Conservation (phyloP, 306 rosid species). For the cucumber (Cucumis sativus) region DNA sequence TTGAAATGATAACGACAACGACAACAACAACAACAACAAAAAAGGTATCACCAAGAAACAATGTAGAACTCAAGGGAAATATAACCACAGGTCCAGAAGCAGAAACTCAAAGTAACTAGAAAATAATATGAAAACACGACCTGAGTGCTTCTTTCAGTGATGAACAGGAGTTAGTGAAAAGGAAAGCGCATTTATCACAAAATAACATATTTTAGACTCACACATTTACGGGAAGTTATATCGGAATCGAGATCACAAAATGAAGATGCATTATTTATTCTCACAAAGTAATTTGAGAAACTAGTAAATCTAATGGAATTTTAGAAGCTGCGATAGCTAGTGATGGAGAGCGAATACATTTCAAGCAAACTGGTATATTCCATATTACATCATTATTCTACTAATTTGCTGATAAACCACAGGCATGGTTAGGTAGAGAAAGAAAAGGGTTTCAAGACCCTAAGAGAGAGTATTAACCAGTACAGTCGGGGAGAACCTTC, state of each 20-base stretch:
- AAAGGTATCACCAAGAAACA: background rate
- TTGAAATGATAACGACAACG: background rate
- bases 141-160: background rate
- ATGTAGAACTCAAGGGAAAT: background rate
- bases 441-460: background rate
- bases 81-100: background rate
- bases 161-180: background rate
- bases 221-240: background rate
- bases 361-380: background rate
- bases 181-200: background rate
- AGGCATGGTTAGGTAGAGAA: background rate
- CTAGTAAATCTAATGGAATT: background rate
- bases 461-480: slow-evolving; percentile 28
- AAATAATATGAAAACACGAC: background rate
- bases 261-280: background rate
- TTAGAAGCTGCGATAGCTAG: background rate
- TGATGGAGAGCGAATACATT: background rate
- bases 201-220: background rate
- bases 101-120: background rate
- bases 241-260: background rate
- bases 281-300: background rate
- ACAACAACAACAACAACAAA: background rate
- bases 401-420: background rate
- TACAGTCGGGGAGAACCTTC: slow-evolving; percentile 76
- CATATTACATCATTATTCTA: background rate